Conservation (phyloP, 345 rosid species). For the Kernera saxatilis region DNA sequence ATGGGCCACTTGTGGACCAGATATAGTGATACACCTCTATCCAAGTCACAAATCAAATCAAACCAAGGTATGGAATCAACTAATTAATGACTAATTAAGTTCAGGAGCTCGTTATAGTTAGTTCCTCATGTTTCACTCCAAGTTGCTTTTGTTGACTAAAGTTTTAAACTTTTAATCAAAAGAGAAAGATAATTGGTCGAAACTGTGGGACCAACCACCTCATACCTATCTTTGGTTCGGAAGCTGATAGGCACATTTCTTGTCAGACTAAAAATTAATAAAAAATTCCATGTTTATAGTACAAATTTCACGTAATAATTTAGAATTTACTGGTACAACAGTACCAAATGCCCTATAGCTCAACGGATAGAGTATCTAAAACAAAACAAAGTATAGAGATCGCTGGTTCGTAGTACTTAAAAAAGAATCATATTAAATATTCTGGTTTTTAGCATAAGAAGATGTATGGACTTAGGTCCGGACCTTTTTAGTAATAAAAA, state of each 20-base stretch:
- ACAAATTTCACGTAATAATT: neutral
- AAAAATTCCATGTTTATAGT: no score
- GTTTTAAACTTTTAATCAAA: neutral
- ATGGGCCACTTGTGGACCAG: slow-evolving; percentile 19
- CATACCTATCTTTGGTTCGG: slow-evolving; percentile 6
- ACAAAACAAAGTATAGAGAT: no score
- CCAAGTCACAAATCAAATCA: slow-evolving; percentile 17
- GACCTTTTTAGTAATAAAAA: no score
- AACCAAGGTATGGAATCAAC: neutral
- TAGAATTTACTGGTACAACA: no score
- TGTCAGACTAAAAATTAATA: slow-evolving; percentile 1
- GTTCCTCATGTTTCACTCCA: slow-evolving; percentile 11
- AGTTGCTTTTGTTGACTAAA: slow-evolving; percentile 25
- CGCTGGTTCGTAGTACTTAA: no score
- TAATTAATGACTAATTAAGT: neutral
- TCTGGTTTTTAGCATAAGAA: no score
- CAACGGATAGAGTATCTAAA: no score
- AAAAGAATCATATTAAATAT: no score
- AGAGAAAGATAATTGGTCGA: neutral
- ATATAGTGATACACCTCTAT: neutral
- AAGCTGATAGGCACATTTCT: slow-evolving; percentile 1
- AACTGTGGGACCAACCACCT: slow-evolving; percentile 8
- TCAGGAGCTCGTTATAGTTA: neutral
- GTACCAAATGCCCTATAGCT: no score
- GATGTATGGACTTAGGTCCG: no score